Percentiles rank a stretch among this genome's conserved stretches.
These are phyloP conservation scores for Coemansia sp. DNA, from an alignment of 192 early-diverging fungal genomes.

Conservation along the genomic window DNA sequence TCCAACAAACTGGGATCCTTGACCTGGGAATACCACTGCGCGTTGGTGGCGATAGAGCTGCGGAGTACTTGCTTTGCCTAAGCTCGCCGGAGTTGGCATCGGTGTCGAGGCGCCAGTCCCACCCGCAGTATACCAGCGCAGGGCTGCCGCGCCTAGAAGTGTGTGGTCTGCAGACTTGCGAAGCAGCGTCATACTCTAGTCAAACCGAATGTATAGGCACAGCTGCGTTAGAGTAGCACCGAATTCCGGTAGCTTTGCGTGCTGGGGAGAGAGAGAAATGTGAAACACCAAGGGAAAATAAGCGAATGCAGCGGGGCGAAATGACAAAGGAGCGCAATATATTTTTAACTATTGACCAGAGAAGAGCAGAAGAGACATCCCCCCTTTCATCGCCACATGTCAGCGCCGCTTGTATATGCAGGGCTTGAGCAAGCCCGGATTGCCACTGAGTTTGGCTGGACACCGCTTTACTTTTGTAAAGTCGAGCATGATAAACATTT, in stretches of 20 bases:
- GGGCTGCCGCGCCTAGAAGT: neutral
- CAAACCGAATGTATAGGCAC: neutral
- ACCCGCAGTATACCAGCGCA: neutral
- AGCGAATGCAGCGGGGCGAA: neutral
- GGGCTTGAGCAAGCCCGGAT: slow-evolving; percentile 52
- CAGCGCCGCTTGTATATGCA: slow-evolving; percentile 62
- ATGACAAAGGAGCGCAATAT: neutral
- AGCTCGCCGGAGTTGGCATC: neutral
- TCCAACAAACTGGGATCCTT: slow-evolving; percentile 84
- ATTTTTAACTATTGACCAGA: neutral
- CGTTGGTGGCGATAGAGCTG: slow-evolving; percentile 46
- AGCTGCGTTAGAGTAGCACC: neutral
- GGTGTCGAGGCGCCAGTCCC: neutral
- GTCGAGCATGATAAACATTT: slow-evolving; percentile 94
- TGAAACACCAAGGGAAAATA: neutral
- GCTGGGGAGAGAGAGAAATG: neutral
- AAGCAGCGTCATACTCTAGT: neutral
- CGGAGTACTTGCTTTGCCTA: slow-evolving; percentile 1
- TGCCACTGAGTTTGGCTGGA: slow-evolving; percentile 24
- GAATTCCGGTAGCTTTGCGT: no score
- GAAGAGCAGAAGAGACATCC: neutral
- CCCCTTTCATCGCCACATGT: neutral
- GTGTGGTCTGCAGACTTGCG: neutral
- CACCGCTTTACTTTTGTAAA: slow-evolving; percentile 60
- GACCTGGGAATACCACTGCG: slow-evolving; percentile 58